A percentile compares a stretch with the other conserved stretches of the same genome.
These are phyloP conservation scores for Aspergillus costaricaensis DNA, from an alignment of 2,329 filamentous ascomycete species.

Conservation along the genomic window DNA sequence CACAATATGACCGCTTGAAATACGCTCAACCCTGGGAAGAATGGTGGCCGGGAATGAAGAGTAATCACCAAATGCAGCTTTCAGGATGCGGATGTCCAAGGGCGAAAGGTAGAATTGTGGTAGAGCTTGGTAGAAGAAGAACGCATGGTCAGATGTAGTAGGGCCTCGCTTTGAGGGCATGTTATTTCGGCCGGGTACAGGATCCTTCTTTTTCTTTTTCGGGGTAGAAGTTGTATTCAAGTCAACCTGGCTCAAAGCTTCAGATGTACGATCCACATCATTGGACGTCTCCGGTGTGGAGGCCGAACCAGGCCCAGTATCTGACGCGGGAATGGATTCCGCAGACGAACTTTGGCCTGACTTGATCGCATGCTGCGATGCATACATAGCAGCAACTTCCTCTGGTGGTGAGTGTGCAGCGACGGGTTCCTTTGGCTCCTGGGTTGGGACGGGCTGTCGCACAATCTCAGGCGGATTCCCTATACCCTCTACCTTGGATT, in stretches of 20 bases:
- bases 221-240: slow-evolving; percentile 18
- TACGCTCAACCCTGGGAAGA: slow-evolving; percentile 81
- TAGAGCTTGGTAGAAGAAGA: slow-evolving; percentile 85
- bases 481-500: slow-evolving; percentile 71
- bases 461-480: slow-evolving; percentile 62
- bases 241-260: slow-evolving; percentile 27
- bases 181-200: slow-evolving; percentile 9
- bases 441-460: slow-evolving; percentile 54
- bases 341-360: slow-evolving; percentile 45
- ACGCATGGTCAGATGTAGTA: slow-evolving; percentile 57
- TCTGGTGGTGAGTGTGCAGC: slow-evolving; percentile 50
- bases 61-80: slow-evolving; percentile 83
- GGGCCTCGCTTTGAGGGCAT: slow-evolving; percentile 30
- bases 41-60: slow-evolving; percentile 81
- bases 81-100: slow-evolving; percentile 88
- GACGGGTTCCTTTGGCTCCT: slow-evolving; percentile 51
- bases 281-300: slow-evolving; percentile 19
- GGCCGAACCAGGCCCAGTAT: slow-evolving; percentile 8
- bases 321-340: slow-evolving; percentile 21
- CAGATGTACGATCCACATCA: slow-evolving; percentile 27
- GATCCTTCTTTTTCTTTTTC: slow-evolving; percentile 30
- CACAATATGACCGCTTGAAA: slow-evolving; percentile 83
- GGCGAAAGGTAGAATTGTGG: slow-evolving; percentile 88
- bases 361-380: slow-evolving; percentile 49
- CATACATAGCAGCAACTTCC: slow-evolving; percentile 55